phyloP scores from a whole-genome alignment of 129 eudicot species.

The Flaveria sonorensis region DNA sequence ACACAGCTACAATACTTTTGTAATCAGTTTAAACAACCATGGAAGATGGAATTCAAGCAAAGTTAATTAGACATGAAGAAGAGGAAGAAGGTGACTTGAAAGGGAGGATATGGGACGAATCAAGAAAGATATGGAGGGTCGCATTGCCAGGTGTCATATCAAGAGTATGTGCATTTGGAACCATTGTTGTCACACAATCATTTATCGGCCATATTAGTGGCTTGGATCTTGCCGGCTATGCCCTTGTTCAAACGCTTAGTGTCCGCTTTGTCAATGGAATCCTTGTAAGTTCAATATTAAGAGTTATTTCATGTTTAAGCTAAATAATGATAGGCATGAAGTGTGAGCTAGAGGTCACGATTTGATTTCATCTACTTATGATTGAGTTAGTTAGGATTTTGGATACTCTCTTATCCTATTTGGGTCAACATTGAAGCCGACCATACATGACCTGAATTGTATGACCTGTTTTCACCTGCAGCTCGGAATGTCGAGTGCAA shows the following conservation, averaged over 20 bases:
- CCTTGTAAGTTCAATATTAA: slow-evolving; percentile 45
- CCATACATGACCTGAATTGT: neutral
- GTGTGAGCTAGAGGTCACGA: neutral
- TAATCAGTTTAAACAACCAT: slow-evolving; percentile 22
- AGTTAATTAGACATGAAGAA: slow-evolving; percentile 41
- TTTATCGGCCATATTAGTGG: slow-evolving; percentile 63
- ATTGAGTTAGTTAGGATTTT: neutral
- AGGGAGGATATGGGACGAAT: slow-evolving; percentile 57
- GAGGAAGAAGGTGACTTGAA: slow-evolving; percentile 49
- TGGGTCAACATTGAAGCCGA: neutral
- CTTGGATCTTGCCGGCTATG: slow-evolving; percentile 75
- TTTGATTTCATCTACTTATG: neutral
- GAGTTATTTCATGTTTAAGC: neutral
- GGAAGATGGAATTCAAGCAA: slow-evolving; percentile 42
- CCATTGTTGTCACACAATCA: slow-evolving; percentile 64
- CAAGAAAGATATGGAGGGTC: slow-evolving; percentile 62
- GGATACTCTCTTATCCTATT: neutral
- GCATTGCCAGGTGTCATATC: slow-evolving; percentile 69
- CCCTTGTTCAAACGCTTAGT: slow-evolving; percentile 71
- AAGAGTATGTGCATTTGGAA: slow-evolving; percentile 61
- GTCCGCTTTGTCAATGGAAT: slow-evolving; percentile 73
- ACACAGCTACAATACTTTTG: neutral
- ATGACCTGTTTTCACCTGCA: slow-evolving; percentile 16
- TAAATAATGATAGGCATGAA: neutral
- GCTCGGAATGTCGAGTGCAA: slow-evolving; percentile 86